A percentile compares a stretch with the other conserved stretches of the same genome.
These are phyloP conservation scores for Yamagishiella unicocca DNA, from an alignment of 139 green algal genomes.

Conservation along the genomic window DNA sequence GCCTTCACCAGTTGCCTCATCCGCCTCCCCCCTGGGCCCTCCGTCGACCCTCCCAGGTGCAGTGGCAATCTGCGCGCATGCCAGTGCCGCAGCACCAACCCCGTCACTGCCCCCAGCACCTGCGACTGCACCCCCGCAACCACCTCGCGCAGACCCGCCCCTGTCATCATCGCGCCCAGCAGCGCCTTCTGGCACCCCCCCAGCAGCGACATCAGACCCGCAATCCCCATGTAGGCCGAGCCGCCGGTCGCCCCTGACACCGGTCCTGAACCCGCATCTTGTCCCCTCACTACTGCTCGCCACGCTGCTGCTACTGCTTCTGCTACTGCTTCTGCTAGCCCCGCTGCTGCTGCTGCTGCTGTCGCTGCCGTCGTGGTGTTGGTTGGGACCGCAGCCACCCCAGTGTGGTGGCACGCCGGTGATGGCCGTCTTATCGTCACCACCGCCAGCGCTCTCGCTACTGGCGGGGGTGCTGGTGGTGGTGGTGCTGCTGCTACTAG, in stretches of 20 bases:
- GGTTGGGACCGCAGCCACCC: no score
- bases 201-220: not conserved
- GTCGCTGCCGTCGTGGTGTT: not conserved
- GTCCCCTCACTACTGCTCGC: not conserved
- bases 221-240: no score
- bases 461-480: not conserved
- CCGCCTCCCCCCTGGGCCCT: not conserved
- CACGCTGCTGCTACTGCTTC: not conserved
- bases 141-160: not conserved
- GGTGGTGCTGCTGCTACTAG: not conserved
- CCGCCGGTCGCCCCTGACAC: no score
- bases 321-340: not conserved
- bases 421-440: not conserved
- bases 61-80: no score
- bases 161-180: not conserved
- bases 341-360: not conserved
- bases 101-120: not conserved
- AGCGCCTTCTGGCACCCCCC: no score
- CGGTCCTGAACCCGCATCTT: not conserved
- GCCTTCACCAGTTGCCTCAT: not conserved
- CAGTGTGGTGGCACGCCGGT: no score
- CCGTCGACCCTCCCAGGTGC: not conserved
- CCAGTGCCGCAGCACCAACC: no score
- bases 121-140: not conserved
- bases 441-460: not conserved